phyloP scores from a whole-genome alignment of 1,284 basidiomycete genomes.

The Schizopora paradoxa region DNA sequence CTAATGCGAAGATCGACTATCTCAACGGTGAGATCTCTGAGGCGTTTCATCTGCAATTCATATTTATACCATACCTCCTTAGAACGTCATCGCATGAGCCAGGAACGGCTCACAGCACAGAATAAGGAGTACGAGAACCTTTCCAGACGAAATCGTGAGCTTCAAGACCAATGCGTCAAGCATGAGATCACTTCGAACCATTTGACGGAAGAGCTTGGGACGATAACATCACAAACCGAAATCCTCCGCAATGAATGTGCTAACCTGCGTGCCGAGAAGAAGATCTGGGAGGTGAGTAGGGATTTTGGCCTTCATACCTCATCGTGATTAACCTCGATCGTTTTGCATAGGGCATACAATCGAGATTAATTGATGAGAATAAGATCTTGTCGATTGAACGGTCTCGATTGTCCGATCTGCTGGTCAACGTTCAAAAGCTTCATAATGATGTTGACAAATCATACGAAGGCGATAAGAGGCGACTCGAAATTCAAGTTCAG shows the following conservation, averaged over 20 bases:
- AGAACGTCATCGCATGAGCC: slow-evolving; percentile 65
- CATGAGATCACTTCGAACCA: slow-evolving; percentile 62
- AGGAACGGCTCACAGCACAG: slow-evolving; percentile 54
- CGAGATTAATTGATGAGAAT: slow-evolving; percentile 81
- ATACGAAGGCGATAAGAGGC: slow-evolving; percentile 71
- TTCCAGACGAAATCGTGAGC: slow-evolving; percentile 57
- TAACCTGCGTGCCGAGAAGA: slow-evolving; percentile 86
- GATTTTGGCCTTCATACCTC: not conserved
- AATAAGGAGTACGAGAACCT: slow-evolving; percentile 57
- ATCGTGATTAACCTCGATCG: not conserved
- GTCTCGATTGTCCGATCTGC: slow-evolving; percentile 78
- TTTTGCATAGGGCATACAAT: slow-evolving; percentile 58
- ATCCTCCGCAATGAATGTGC: slow-evolving; percentile 79
- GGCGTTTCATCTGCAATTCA: not conserved
- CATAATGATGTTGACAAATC: slow-evolving; percentile 82
- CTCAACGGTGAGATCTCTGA: slow-evolving; percentile 52
- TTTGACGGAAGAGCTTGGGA: slow-evolving; percentile 57
- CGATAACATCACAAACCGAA: slow-evolving; percentile 55
- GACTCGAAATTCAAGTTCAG: slow-evolving; percentile 77
- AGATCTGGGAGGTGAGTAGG: slow-evolving; percentile 76
- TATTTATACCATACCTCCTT: slow-evolving; percentile 9
- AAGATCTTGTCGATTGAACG: slow-evolving; percentile 74
- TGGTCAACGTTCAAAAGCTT: slow-evolving; percentile 86
- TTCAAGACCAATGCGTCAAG: slow-evolving; percentile 62
- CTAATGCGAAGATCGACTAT: slow-evolving; percentile 74